Evolutionary conservation across 2,329 filamentous ascomycete species (phyloP), one percentile per base, ranked within the genome.

Genomic region (Zasmidium angulare): DNA sequence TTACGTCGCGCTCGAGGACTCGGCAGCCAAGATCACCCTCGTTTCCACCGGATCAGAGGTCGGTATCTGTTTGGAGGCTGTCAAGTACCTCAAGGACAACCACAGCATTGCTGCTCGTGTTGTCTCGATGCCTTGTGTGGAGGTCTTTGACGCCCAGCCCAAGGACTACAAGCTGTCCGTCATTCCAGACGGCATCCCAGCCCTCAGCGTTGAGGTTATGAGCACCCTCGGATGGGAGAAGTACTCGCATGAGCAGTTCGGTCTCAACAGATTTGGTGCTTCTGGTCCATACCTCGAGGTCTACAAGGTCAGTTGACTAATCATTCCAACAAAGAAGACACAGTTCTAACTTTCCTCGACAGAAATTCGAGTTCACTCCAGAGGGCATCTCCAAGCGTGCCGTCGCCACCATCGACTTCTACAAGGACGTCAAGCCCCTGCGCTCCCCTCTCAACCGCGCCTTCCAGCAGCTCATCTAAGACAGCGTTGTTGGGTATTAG

Each of bases 291-390:
- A 98, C 85, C 93, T 93, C 88, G 89, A 98, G 73, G 92, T 99
- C 63, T 99, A 99, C 86, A 89, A 90, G 84, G 90, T 79, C 73
- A 68, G 77, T 70, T 36, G 7, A n/a, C 22, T 19, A 36, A n/a
- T 11, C 26, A 29, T 11, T 29, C n/a, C n/a, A n/a, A n/a, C n/a
- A n/a, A n/a, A n/a, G n/a, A n/a, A n/a, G n/a, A 29, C 26, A 29
- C 26, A 29, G 6, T 29, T 29, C 26, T 63, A 31, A 65, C 50
- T 14, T n/a, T 4, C 11, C 11, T 58, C 53, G 36, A 71, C 72
- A 96, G 90, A 98, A 97, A 86, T 99, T 99, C 81, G 95, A 98
- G 80, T 98, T 99, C 84, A 99, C 93, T 52, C 90, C 95, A 55
- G 93, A 96, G 81, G 95, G 95, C 68, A 90, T 99, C 76, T 84